A percentile compares a stretch with the other conserved stretches of the same genome.
phyloP scores from a whole-genome alignment of 1,284 basidiomycete genomes.

The Melanopsichium pennsylvanicum region DNA sequence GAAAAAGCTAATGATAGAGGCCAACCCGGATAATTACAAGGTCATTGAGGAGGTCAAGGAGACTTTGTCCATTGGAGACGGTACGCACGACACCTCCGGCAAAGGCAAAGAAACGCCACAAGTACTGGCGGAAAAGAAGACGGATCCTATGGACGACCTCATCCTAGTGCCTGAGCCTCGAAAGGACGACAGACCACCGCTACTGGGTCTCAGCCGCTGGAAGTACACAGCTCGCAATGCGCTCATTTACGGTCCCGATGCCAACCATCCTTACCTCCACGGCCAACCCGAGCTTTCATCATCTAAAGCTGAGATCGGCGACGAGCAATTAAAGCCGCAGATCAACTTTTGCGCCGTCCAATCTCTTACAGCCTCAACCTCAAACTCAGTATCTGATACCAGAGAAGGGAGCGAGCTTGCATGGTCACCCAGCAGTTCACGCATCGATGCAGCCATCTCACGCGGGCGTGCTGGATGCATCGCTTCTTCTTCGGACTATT shows the following conservation, averaged over 20 bases:
- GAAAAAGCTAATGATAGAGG: constrained; percentile 39
- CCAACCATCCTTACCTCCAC: constrained; percentile 26
- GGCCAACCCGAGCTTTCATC: background rate
- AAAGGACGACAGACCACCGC: constrained; percentile 17
- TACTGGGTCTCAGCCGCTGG: constrained; percentile 16
- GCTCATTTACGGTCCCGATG: constrained; percentile 55
- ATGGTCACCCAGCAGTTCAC: constrained; percentile 50
- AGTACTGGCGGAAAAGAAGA: background rate
- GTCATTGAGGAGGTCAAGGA: background rate
- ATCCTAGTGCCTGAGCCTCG: constrained; percentile 24
- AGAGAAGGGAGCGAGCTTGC: constrained; percentile 12
- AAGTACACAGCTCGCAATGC: constrained; percentile 50
- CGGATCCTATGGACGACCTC: constrained; percentile 22
- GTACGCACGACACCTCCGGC: background rate
- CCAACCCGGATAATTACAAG: constrained; percentile 23
- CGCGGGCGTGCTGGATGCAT: constrained; percentile 17
- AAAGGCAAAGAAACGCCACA: background rate
- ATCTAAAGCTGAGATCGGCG: background rate
- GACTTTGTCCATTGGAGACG: constrained; percentile 4
- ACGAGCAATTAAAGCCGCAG: background rate
- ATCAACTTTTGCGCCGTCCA: constrained; percentile 19
- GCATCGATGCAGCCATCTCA: constrained; percentile 55
- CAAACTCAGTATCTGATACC: too few species aligned
- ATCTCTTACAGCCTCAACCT: too few species aligned
- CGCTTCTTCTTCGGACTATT: background rate